Conservation (phyloP, 1,284 basidiomycete species). For the Rhodotorula sp. region DNA sequence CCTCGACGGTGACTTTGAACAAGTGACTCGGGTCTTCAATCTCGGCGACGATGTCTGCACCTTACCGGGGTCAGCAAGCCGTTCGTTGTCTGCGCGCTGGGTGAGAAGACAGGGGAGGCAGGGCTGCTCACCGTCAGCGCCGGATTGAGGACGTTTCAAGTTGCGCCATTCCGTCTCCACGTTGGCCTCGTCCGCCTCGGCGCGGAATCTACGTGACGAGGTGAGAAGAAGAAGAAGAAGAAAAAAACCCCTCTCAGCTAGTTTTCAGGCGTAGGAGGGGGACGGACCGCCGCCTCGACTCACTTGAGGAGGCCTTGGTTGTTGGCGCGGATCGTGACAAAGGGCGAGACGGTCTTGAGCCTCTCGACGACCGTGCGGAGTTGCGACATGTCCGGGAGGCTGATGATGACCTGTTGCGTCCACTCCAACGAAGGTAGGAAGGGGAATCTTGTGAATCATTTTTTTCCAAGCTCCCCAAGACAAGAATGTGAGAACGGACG, state of each 20-base stretch:
- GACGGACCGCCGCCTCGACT: no score
- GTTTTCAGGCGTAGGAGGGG: no score
- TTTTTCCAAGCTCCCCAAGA: no score
- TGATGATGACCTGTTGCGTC: slow-evolving; percentile 43
- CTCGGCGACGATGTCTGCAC: slow-evolving; percentile 3
- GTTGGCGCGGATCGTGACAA: slow-evolving; percentile 35
- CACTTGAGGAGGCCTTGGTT: slow-evolving; percentile 32
- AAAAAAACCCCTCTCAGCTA: no score
- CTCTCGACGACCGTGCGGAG: slow-evolving; percentile 47
- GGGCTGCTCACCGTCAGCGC: slow-evolving; percentile 18
- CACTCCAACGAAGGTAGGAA: background rate
- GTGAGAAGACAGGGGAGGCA: no score
- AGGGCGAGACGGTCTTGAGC: slow-evolving; percentile 44
- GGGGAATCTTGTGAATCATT: background rate
- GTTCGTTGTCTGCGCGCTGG: no score
- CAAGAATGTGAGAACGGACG: background rate
- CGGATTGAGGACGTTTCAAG: slow-evolving; percentile 43
- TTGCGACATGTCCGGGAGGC: slow-evolving; percentile 45
- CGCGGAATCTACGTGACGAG: no score
- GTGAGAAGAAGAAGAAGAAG: no score
- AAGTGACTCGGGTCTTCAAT: slow-evolving; percentile 31
- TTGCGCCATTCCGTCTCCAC: slow-evolving; percentile 48
- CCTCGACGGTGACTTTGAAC: slow-evolving; percentile 45
- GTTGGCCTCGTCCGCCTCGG: slow-evolving; percentile 40
- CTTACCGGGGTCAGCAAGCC: no score